These are phyloP conservation scores for Fusarium xylarioides DNA, from an alignment of 2,329 filamentous ascomycete genomes.

Conservation along the genomic window DNA sequence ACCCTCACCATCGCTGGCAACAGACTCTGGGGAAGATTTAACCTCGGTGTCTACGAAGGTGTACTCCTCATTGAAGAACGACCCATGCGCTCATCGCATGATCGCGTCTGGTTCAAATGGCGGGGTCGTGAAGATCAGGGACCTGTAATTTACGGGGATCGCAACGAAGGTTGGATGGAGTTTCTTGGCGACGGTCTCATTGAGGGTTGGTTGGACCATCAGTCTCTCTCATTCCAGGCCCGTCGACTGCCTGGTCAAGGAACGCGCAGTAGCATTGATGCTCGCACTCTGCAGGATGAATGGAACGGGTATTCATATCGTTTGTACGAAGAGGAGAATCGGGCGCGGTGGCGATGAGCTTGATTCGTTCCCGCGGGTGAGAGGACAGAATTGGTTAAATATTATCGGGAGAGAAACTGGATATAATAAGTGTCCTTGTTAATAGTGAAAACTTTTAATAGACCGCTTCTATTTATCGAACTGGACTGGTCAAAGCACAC, in stretches of 20 bases:
- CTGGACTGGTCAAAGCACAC: conserved; percentile 10
- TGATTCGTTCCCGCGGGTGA: background rate
- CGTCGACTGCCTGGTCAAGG: conserved; percentile 38
- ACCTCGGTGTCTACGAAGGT: conserved; percentile 53
- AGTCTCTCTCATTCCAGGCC: conserved; percentile 43
- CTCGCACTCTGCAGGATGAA: conserved; percentile 36
- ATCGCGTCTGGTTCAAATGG: conserved; percentile 47
- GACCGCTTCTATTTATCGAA: background rate
- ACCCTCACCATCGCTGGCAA: conserved; percentile 51
- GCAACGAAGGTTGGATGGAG: conserved; percentile 45
- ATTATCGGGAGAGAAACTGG: background rate
- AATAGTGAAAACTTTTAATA: background rate
- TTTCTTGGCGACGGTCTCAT: conserved; percentile 52
- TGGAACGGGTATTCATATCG: conserved; percentile 45
- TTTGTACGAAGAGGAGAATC: conserved; percentile 43
- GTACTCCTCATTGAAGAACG: conserved; percentile 53
- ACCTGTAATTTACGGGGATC: conserved; percentile 40
- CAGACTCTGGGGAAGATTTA: conserved; percentile 57
- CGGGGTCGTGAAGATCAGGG: conserved; percentile 48
- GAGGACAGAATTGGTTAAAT: background rate
- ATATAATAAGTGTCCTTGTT: background rate
- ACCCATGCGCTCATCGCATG: conserved; percentile 45
- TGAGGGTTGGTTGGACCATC: conserved; percentile 44
- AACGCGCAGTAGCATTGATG: conserved; percentile 44
- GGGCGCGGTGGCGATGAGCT: conserved; percentile 27